Percentiles rank a stretch among this genome's conserved stretches.
Conservation (phyloP, 1,284 basidiomycete genomes). For the Apiotrichum veenhuisii region DNA sequence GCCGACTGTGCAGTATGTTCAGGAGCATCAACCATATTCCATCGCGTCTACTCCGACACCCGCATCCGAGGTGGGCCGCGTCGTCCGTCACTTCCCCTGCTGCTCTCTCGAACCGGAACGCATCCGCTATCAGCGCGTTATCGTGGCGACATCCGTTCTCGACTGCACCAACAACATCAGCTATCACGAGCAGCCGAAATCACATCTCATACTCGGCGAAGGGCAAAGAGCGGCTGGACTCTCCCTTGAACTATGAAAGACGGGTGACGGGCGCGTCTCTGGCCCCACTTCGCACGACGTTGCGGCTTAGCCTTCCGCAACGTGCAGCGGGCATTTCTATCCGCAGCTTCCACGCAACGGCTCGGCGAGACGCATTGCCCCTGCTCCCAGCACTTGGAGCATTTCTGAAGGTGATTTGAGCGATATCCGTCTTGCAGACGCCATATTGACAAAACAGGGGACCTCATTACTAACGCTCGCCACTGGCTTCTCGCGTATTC, state of each 20-base stretch:
- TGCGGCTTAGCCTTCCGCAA: too few relatives aligned
- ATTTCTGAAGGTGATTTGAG: constrained; percentile 42
- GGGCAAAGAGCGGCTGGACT: too few relatives aligned
- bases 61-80: background rate
- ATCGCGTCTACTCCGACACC: background rate
- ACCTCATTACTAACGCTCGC: constrained; percentile 48
- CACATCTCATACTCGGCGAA: too few relatives aligned
- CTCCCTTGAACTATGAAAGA: too few relatives aligned
- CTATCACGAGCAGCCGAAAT: too few relatives aligned
- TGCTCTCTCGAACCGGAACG: too few relatives aligned
- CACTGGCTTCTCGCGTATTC: constrained; percentile 40
- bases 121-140: too few relatives aligned
- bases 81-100: too few relatives aligned
- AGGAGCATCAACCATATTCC: background rate
- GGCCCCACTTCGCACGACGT: too few relatives aligned
- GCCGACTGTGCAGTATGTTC: background rate
- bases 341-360: constrained; percentile 38
- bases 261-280: too few relatives aligned
- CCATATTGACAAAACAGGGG: constrained; percentile 43
- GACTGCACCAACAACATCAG: too few relatives aligned
- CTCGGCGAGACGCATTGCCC: constrained; percentile 39
- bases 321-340: background rate
- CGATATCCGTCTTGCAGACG: background rate
- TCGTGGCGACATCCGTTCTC: too few relatives aligned
- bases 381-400: constrained; percentile 39